Base-by-base conservation (phyloP, 352 stramenopile genomes). In the Pilasporangium apinafurcum region DNA sequence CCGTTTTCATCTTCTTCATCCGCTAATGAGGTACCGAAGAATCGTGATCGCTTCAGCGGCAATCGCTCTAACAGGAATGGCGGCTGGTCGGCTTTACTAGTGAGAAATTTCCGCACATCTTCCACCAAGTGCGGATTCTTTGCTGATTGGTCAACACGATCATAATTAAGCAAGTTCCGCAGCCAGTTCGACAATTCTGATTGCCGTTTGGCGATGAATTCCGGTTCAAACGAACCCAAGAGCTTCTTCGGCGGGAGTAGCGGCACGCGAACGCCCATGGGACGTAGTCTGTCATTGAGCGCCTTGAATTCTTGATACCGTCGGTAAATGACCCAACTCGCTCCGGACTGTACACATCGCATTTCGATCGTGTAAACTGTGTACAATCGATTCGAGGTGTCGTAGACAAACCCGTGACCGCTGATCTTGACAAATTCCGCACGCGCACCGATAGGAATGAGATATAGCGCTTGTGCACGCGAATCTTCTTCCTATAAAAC, bases 261-360 rank as follows among this genome's bases (percentile, higher is more conserved):
- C 10, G 79, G 82, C 16, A 89, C 68, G n/a, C 78, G 72, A 8
- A 92, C 65, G 5, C 79, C 81, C 41, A 83, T 51, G 4, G 64
- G 59, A 25, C 62, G 73, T 18, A 94, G 50, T 14, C 61, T 46
- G 28, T 91, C 78, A 45, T 86, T 81, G 21, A 93, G 44, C 33
- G 77, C 57, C 48, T 86, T 90, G 55, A 93, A 93, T 44, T 90
- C 79, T 44, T 87, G 79, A 37, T 93, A 93, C 16, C 82, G 62
- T 14, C 82, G 75, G 48, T 92, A 94, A 37, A 92, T 87, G 21
- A 83, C 53, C 83, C 80, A 94, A 18, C 52, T 84, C 25, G 81
- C 74, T 8, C 70, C 70, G 0, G 76, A 88, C 53, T 88, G 73
- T 13, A 64, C 57, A 52, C 79, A 92, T 4, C 73, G 67, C 71